Conservation (phyloP, 208 protist species). For the Leptomonas pyrrhocoris region DNA sequence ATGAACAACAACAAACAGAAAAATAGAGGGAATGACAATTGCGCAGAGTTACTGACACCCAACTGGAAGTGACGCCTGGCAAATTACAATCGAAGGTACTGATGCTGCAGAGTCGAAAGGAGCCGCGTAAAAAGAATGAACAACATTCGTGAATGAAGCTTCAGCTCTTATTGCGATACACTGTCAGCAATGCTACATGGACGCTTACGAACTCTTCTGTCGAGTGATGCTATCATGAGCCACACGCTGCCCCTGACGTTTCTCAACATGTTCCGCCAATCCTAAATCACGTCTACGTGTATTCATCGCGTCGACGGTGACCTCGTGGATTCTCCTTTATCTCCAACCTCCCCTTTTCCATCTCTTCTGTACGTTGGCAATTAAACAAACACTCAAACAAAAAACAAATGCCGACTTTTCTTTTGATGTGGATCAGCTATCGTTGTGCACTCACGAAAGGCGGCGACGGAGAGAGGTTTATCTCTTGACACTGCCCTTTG, state of each 20-base stretch:
- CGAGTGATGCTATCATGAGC: too few relatives aligned
- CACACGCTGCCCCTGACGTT: too few relatives aligned
- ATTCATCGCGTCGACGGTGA: background rate
- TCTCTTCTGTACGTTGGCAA: background rate
- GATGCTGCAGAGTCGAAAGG: too few relatives aligned
- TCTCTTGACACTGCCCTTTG: background rate
- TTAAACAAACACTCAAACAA: background rate
- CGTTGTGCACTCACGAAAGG: background rate
- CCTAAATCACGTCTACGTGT: background rate
- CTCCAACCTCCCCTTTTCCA: background rate
- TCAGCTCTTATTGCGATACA: too few relatives aligned
- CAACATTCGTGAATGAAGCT: too few relatives aligned
- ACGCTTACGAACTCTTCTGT: too few relatives aligned
- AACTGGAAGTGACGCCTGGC: too few relatives aligned
- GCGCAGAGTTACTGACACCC: too few relatives aligned
- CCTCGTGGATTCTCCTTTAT: background rate
- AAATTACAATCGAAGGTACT: too few relatives aligned
- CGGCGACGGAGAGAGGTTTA: background rate
- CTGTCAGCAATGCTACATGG: too few relatives aligned
- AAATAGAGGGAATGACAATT: background rate
- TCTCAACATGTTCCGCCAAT: too few relatives aligned
- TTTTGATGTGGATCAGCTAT: background rate
- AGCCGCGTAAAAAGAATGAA: too few relatives aligned
- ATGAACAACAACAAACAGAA: slow-evolving; percentile 2
- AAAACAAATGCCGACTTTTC: background rate